Evolutionary conservation across 2,329 filamentous ascomycete genomes (phyloP), one percentile per base, ranked within the genome.

Genomic region (Fusarium protoensiforme): DNA sequence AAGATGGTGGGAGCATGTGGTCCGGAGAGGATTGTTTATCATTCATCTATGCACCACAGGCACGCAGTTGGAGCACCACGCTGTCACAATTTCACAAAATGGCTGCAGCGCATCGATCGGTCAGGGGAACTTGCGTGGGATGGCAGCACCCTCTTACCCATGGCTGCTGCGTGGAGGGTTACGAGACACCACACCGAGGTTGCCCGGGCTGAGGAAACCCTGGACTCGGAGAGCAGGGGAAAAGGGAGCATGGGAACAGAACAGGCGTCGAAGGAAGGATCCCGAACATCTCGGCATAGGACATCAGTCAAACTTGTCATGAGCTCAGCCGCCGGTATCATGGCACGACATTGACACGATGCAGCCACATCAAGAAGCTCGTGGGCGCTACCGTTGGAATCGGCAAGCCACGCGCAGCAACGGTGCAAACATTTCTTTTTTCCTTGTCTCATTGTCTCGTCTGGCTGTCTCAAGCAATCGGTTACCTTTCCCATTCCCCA

Each of bases 41-140:
- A 31, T 38, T 18, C 29, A 29, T 38, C 36, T 27, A 24, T n/a
- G 43, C n/a, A 54, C 46, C 11, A 56, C 24, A 20, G 7, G 60
- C 27, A 35, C 24, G 43, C 18, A 20, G 18, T 51, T n/a, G 16
- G 35, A 54, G 35, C 22, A 56, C n/a, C 48, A 24, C 39, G 33
- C 38, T 62, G 58, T 61, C 58, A 61, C 58, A 61, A 46, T 62
- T 39, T 61, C 58, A 61, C 58, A 61, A 46, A 35, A 48, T 67
- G 67, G 46, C 41, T 63, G 64, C 65, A 61, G 61, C 35, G 70
- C 61, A 57, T 41, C 71, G 71, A 73, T 73, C 68, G 71, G 64
- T 64, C 71, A 73, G 71, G 71, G 71, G 71, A 73, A 72, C 60
- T 43, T 72, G 68, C 71, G 64, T 66, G 71, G 71, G 71, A 74